Percentiles rank a stretch among this genome's conserved stretches.
These are phyloP conservation scores for Aspergillus pseudoglaucus DNA, from an alignment of 2,329 filamentous ascomycete species.

Conservation along the genomic window DNA sequence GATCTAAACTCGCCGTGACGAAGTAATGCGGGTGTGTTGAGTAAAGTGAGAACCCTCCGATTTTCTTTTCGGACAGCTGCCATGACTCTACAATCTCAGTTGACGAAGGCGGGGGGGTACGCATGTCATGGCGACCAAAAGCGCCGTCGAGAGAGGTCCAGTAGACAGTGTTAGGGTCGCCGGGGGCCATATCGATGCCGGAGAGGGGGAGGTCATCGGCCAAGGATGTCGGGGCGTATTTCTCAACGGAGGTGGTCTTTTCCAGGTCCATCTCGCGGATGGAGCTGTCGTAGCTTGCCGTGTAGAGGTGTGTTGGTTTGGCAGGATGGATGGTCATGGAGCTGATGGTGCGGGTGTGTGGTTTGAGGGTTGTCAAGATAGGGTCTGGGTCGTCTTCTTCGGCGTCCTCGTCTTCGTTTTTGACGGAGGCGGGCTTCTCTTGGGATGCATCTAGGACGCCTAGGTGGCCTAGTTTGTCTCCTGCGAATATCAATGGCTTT, in stretches of 20 bases:
- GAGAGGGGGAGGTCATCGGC: slow-evolving; percentile 73
- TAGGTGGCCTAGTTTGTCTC: slow-evolving; percentile 86
- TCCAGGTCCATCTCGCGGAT: slow-evolving; percentile 80
- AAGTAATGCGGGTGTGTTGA: slow-evolving; percentile 74
- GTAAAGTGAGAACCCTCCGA: slow-evolving; percentile 84
- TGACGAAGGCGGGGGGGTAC: slow-evolving; percentile 45
- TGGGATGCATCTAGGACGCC: slow-evolving; percentile 74
- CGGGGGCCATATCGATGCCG: slow-evolving; percentile 68
- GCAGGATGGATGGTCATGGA: slow-evolving; percentile 71
- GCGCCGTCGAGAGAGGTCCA: slow-evolving; percentile 81
- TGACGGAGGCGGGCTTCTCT: slow-evolving; percentile 38
- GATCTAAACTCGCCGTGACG: slow-evolving; percentile 83
- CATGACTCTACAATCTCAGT: slow-evolving; percentile 51
- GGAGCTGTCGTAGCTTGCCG: slow-evolving; percentile 86
- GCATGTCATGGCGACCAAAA: slow-evolving; percentile 74
- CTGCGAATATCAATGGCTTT: slow-evolving; percentile 85
- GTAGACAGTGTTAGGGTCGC: slow-evolving; percentile 67
- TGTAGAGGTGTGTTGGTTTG: slow-evolving; percentile 70
- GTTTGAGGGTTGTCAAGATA: slow-evolving; percentile 81
- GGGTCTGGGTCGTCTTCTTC: slow-evolving; percentile 61
- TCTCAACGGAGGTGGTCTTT: slow-evolving; percentile 70
- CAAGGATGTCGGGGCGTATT: slow-evolving; percentile 67
- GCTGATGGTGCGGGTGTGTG: slow-evolving; percentile 81
- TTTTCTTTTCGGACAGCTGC: slow-evolving; percentile 82
- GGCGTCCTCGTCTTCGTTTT: slow-evolving; percentile 57